Base-by-base conservation (phyloP, 2,329 filamentous ascomycete species). In the Dothideomycetes sp. region DNA sequence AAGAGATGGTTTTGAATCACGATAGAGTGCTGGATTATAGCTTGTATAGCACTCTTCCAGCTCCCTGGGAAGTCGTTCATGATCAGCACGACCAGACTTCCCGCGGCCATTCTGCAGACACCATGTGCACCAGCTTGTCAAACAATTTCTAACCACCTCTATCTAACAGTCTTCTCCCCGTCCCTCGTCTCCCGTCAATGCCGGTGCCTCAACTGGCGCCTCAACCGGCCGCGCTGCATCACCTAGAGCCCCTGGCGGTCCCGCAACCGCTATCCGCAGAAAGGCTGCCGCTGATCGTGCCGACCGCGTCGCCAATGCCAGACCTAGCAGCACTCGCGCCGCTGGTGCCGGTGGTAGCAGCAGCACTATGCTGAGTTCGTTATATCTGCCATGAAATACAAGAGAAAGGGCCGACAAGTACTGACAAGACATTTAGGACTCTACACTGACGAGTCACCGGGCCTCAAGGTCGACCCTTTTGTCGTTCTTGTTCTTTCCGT, bases 381-480 rank as follows among this genome's bases (percentile, higher is more conserved):
- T 7, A n/a, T n/a, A n/a, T n/a, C n/a, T n/a, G 7, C 22, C 22
- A 24, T 24, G 12, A 7, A 24, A 24, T 7, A 11, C 7, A 11
- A 7, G 12, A 11, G 7, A 11, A 24, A 24, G 22, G 22, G 7
- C 7, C 22, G 22, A 7, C 22, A n/a, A 15, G 23, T 17, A 9
- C n/a, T 24, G 12, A 24, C 22, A 11, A 7, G 22, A 24, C 22
- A 24, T 36, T 17, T 43, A 87, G 82, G 78, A 67, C 81, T 98
- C 31, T 98, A 98, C 78, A 98, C 91, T 44, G 91, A 98, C 62
- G 91, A 98, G 72, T 94, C 85, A 51, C 91, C 91, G 45, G 91
- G 91, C 48, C 73, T 98, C 57, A 94, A 95, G 73, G 91, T 98
- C 51, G 91, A 98, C 64, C 91, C 91, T 16, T 91, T 98, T 45